Evolutionary conservation across 371 early-diverging fungal genomes (phyloP), one percentile per base, ranked within the genome.

Genomic region (Mortierella polycephala): DNA sequence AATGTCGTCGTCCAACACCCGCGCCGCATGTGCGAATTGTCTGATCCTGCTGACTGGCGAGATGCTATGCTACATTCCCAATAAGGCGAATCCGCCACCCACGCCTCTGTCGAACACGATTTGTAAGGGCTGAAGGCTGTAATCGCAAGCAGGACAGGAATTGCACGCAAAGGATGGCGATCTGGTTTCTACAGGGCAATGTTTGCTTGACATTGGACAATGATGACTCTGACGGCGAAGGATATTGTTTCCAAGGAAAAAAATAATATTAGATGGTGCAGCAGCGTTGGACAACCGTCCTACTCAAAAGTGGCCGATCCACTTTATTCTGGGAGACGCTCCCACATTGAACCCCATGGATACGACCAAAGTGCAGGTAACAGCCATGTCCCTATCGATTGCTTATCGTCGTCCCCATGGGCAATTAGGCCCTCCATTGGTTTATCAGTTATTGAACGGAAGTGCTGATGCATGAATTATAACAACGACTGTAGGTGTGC

Each of bases 281-380:
- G 73, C 73, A n/a, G 67, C 73, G 13, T 23, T 73, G 63, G 73
- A 73, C 7, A 73, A 73, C 63, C 73, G 73, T 16, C 73, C 73
- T 40, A 58, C 67, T 37, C 37, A 62, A 37, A 73, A 53, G 52
- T 73, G 73, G 73, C 73, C 73, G 5, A 59, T 73, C 13, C 73
- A 73, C 50, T 73, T 67, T n/a, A 73, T 73, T 20, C 42, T 73
- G 40, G 73, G 73, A 7, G 73, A 73, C 49, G 67, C 67, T 1
- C 73, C 73, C 21, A 73, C 73, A 7, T 41, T 73, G 11, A 73
- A 73, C 59, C 73, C 73, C 42, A 62, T 30, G 58, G 73, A 73
- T 30, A 73, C 73, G 14, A 73, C 73, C 49, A 66, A 73, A 62
- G 73, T 73, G 42, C 73, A 69, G 70, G 70, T 69, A 62, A 21